phyloP scores from a whole-genome alignment of 176 grass and related monocot genomes.

The Puccinellia tenuiflora region DNA sequence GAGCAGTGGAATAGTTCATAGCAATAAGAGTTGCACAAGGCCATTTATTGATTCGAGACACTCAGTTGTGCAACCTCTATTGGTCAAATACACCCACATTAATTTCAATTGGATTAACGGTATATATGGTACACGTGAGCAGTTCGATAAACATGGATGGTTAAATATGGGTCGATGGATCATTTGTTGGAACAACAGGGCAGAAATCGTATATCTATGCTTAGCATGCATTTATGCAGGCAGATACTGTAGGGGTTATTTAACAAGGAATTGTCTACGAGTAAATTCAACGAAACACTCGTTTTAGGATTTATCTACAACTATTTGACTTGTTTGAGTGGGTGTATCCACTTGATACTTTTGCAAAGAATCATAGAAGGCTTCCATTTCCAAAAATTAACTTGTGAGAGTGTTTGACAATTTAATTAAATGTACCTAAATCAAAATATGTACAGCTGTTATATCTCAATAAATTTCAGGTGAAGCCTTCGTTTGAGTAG shows the following conservation, averaged over 20 bases:
- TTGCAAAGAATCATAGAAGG: background rate
- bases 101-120: background rate
- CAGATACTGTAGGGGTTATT: background rate
- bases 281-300: background rate
- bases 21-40: background rate
- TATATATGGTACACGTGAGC: background rate
- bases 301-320: background rate
- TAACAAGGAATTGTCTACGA: background rate
- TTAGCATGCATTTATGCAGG: background rate
- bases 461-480: background rate
- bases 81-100: background rate
- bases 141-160: constrained; percentile 11
- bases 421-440: constrained; percentile 3
- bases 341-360: background rate
- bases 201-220: background rate
- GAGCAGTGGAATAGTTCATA: background rate
- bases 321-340: background rate
- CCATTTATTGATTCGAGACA: background rate
- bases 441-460: background rate
- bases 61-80: background rate
- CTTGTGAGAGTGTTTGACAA: background rate
- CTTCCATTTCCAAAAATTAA: background rate
- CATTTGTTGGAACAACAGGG: background rate
- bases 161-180: background rate
- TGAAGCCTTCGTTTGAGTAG: background rate